Conservation (phyloP, 2,329 filamentous ascomycete genomes). For the Diaporthe citri region DNA sequence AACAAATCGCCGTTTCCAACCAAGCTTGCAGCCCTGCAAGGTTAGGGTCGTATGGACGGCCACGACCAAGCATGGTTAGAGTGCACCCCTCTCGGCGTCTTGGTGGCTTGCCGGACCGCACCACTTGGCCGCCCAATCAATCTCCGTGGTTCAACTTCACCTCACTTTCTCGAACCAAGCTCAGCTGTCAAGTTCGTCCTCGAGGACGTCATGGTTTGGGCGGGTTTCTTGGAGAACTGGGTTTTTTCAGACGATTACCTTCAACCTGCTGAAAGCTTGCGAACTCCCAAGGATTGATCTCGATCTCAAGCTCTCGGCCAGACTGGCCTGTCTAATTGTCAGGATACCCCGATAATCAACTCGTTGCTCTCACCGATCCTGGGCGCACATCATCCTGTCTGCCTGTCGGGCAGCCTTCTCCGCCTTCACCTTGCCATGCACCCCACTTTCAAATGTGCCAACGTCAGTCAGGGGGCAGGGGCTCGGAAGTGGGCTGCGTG, state of each 20-base stretch:
- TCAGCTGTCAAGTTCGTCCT: slow-evolving; percentile 25
- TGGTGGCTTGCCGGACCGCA: slow-evolving; percentile 20
- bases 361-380: slow-evolving; percentile 18
- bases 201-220: slow-evolving; percentile 26
- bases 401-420: not conserved
- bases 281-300: not conserved
- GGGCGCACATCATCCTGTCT: slow-evolving; percentile 16
- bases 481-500: not conserved
- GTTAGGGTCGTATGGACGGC: not conserved
- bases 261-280: not conserved
- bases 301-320: slow-evolving; percentile 13
- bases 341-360: slow-evolving; percentile 18
- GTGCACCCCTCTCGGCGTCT: slow-evolving; percentile 22
- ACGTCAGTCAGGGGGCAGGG: slow-evolving; percentile 12
- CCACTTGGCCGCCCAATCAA: slow-evolving; percentile 20
- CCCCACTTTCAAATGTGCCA: slow-evolving; percentile 9
- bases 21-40: slow-evolving; percentile 27
- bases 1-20: slow-evolving; percentile 24
- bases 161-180: slow-evolving; percentile 15
- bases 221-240: not conserved
- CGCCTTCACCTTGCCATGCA: not conserved
- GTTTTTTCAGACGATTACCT: slow-evolving; percentile 19
- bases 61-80: slow-evolving; percentile 8
- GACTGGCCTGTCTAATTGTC: slow-evolving; percentile 4
- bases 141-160: slow-evolving; percentile 1